Conservation (phyloP, 2,329 filamentous ascomycete species). For the Cryphonectria carpinicola region DNA sequence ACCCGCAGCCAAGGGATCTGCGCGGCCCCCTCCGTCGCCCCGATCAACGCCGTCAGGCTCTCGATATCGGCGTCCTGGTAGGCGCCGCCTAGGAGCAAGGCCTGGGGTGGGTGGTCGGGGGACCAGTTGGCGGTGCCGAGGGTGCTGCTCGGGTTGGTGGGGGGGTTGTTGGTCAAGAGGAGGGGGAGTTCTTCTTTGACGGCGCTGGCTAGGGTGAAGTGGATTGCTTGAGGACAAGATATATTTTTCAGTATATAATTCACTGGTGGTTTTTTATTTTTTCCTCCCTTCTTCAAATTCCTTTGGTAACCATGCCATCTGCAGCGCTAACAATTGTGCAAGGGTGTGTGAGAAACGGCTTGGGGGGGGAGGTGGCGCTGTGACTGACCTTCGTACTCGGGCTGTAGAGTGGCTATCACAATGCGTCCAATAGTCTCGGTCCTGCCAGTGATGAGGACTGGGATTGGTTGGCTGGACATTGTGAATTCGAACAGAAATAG, state of each 20-base stretch:
- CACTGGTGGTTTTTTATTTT: accelerated
- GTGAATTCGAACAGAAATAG: neutral
- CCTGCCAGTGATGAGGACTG: conserved; percentile 18
- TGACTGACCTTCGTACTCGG: conserved; percentile 16
- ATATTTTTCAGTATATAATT: neutral
- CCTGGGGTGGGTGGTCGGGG: conserved; percentile 22
- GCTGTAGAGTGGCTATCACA: conserved; percentile 4
- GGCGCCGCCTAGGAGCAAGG: conserved; percentile 34
- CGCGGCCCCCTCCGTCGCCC: neutral
- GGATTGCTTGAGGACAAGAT: conserved; percentile 27
- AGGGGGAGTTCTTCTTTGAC: conserved; percentile 32
- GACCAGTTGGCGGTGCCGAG: conserved; percentile 31
- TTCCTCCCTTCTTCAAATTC: too few relatives aligned
- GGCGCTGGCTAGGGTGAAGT: conserved; percentile 31
- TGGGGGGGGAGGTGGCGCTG: neutral
- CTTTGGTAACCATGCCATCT: neutral
- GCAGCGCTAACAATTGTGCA: neutral
- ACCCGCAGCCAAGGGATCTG: conserved; percentile 25
- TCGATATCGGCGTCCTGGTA: conserved; percentile 32
- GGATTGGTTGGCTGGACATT: conserved; percentile 15
- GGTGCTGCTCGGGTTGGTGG: conserved; percentile 25
- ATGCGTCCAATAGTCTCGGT: neutral
- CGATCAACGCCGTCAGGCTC: conserved; percentile 19
- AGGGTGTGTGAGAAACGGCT: too few relatives aligned
- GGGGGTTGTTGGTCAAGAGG: conserved; percentile 29